These are phyloP conservation scores for Talaromyces sp. DNA, from an alignment of 2,329 filamentous ascomycete genomes.

Conservation along the genomic window DNA sequence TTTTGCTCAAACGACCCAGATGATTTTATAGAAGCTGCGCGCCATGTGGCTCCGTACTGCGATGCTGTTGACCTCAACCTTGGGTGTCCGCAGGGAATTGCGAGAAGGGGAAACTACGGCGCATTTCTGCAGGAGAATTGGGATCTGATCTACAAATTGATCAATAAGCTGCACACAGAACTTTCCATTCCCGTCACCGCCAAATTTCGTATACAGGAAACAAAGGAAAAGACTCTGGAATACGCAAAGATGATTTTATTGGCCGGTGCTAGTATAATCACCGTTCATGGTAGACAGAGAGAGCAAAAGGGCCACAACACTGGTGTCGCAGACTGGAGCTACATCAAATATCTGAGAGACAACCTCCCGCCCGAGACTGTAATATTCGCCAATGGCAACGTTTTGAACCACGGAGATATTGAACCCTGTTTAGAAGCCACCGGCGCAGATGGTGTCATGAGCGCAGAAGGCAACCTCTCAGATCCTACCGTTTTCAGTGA, in stretches of 20 bases:
- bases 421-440: conserved; percentile 73
- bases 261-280: conserved; percentile 88
- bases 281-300: conserved; percentile 80
- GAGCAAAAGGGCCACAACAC: conserved; percentile 97
- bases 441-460: conserved; percentile 91
- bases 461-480: conserved; percentile 88
- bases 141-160: conserved; percentile 73
- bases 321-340: conserved; percentile 86
- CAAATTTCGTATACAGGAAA: conserved; percentile 88
- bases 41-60: conserved; percentile 76
- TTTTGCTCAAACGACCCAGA: conserved; percentile 65
- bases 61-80: conserved; percentile 95
- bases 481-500: conserved; percentile 81
- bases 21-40: conserved; percentile 59
- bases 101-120: conserved; percentile 83
- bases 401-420: conserved; percentile 75
- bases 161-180: conserved; percentile 74
- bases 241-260: conserved; percentile 84
- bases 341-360: conserved; percentile 76
- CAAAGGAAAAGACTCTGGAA: conserved; percentile 75
- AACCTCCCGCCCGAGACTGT: conserved; percentile 82
- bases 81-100: conserved; percentile 94
- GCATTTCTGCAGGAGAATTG: conserved; percentile 94
- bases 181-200: conserved; percentile 84
- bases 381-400: conserved; percentile 94